Percentiles rank a stretch among this genome's conserved stretches.
Conservation (phyloP, 2,329 filamentous ascomycete genomes). For the Blastomyces gilchristii region DNA sequence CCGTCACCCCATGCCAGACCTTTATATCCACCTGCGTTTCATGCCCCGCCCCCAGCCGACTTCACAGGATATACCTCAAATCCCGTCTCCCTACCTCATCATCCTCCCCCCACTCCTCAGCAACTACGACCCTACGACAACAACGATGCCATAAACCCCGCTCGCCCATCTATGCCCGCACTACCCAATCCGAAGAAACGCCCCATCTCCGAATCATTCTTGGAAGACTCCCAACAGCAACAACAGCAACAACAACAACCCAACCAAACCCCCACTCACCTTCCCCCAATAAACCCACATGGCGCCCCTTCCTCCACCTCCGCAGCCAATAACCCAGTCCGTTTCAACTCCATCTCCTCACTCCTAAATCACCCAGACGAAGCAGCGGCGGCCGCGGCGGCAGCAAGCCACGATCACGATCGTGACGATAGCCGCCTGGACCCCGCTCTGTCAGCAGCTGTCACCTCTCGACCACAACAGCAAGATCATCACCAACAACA, state of each 20-base stretch:
- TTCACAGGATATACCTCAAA: slow-evolving; percentile 39
- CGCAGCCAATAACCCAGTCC: slow-evolving; percentile 38
- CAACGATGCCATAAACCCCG: slow-evolving; percentile 5
- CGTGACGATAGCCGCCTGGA: slow-evolving; percentile 29
- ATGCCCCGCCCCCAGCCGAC: slow-evolving; percentile 39
- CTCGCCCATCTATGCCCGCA: slow-evolving; percentile 21
- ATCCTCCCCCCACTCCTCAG: slow-evolving; percentile 17
- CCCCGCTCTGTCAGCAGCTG: slow-evolving; percentile 27
- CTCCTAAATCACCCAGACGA: slow-evolving; percentile 55
- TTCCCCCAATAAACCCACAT: slow-evolving; percentile 27
- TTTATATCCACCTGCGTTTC: slow-evolving; percentile 34
- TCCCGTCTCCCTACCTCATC: slow-evolving; percentile 25
- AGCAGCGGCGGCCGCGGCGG: neutral
- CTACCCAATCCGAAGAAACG: slow-evolving; percentile 30
- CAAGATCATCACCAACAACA: slow-evolving; percentile 18
- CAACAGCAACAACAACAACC: slow-evolving; percentile 5
- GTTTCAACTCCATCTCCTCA: slow-evolving; percentile 65
- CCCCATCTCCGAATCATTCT: slow-evolving; percentile 27
- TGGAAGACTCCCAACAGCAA: slow-evolving; percentile 14
- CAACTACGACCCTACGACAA: slow-evolving; percentile 20
- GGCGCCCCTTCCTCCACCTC: slow-evolving; percentile 11
- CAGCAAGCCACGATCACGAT: neutral
- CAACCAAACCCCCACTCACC: slow-evolving; percentile 27
- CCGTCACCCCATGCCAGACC: slow-evolving; percentile 15
- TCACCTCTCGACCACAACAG: slow-evolving; percentile 18